Evolutionary conservation across 2,329 filamentous ascomycete genomes (phyloP).

Genomic region (Periconia macrospinosa): DNA sequence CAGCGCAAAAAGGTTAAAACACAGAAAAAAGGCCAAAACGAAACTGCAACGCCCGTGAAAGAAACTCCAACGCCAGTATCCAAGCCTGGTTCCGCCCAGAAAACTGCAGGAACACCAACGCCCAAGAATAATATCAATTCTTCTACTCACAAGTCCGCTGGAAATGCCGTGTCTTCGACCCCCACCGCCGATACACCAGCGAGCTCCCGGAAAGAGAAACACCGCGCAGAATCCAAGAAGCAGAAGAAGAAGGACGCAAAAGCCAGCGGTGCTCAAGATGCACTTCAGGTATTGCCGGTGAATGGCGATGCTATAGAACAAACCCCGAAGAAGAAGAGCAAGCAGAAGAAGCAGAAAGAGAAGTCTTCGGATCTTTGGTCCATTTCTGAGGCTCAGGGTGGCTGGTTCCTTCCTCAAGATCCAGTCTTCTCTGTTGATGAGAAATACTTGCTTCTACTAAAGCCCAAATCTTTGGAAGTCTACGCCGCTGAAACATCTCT

Average conservation of each 20-base stretch:
- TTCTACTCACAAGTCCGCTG: not conserved
- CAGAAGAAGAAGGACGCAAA: not conserved
- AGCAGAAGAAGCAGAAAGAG: slow-evolving; percentile 25
- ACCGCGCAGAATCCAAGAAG: slow-evolving; percentile 2
- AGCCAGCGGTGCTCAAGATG: not conserved
- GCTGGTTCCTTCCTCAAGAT: slow-evolving; percentile 59
- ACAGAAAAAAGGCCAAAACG: slow-evolving; percentile 23
- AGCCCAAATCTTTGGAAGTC: slow-evolving; percentile 74
- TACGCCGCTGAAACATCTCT: slow-evolving; percentile 83
- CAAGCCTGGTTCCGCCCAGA: slow-evolving; percentile 15
- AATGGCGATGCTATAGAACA: not conserved
- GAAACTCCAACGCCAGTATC: slow-evolving; percentile 2
- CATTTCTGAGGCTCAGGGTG: slow-evolving; percentile 55
- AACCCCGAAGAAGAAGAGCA: slow-evolving; percentile 12
- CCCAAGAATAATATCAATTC: slow-evolving; percentile 12
- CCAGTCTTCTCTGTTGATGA: slow-evolving; percentile 62
- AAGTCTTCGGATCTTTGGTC: slow-evolving; percentile 23
- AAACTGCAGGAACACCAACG: slow-evolving; percentile 12
- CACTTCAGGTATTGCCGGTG: not conserved
- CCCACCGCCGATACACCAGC: slow-evolving; percentile 11
- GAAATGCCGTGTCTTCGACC: slow-evolving; percentile 4
- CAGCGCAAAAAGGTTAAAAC: slow-evolving; percentile 34
- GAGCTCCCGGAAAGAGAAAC: slow-evolving; percentile 11
- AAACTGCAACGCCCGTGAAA: slow-evolving; percentile 14
- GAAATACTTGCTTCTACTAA: slow-evolving; percentile 70